Base-by-base conservation (phyloP, 495 filamentous ascomycete genomes). In the Tuber brumale region DNA sequence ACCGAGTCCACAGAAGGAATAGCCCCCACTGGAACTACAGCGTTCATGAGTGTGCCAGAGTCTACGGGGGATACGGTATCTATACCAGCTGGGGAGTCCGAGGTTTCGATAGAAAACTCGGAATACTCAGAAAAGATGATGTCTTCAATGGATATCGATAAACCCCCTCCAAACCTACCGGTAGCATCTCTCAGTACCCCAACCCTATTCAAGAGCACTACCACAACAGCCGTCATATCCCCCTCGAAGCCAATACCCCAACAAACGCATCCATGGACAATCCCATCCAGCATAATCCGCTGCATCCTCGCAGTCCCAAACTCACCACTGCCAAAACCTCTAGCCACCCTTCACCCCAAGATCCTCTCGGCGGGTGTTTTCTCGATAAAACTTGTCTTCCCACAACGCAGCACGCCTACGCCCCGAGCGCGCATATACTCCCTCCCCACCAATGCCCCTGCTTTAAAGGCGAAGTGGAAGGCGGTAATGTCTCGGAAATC, bases 371-470 rank as follows among this genome's bases (percentile, higher is more conserved):
- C 71, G 31, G 77, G 85, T 1, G 83, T 93, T 41, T 85, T 87
- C 70, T 89, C 90, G 6, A 85, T 93, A 72, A 86, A 86, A 77
- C 81, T 94, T 23, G 88, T 86, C 7, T 86, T 92, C 70, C 75
- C 89, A 27, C 83, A 83, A 46, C 88, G 91, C 45, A 91, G 92
- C 48, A 86, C 88, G 7, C 90, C 91, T 12, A 83, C 83, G 3
- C 84, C 87, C n/a, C 89, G 88, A 81, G 90, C 91, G 16, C 87
- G 92, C 19, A 88, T 94, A 76, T 94, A 94, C 83, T 89, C 91
- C 39, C 88, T 94, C 10, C 92, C 92, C 0, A 84, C 83, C 1
- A 81, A 77, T 23, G 79, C 89, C 71, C 44, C 76, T 16, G 79
- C 84, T 45, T 79, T 88, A 37, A 79, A 82, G 5, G 83, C 83